Evolutionary conservation across 257 asterid species (phyloP), one percentile per base, ranked within the genome.

Genomic region (Fraxinus pennsylvanica): DNA sequence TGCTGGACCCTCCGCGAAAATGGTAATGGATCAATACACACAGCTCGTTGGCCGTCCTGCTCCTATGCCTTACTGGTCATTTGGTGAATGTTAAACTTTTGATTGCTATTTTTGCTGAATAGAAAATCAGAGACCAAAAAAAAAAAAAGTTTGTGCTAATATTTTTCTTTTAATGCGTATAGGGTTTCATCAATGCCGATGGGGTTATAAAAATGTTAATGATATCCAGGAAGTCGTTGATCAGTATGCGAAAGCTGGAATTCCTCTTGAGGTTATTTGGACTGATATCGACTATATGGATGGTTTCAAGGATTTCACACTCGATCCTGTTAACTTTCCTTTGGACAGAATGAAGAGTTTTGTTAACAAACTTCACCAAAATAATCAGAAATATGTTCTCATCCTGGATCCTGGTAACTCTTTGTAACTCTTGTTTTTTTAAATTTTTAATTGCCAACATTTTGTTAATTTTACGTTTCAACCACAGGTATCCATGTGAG

Each of bases 161-260:
- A 8, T 76, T 47, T 8, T 19, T 32, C 33, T 39, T 47, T 27
- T 39, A 52, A 41, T 77, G 27, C 13, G 2, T 45, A 21, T 27
- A 78, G 86, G 86, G 22, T 82, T 82, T 79, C 83, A 82, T 73
- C 86, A 82, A 47, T 82, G 86, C 75, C 74, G 80, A 1, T 82
- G 72, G 71, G 86, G 86, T 9, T 82, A 82, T 57, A 76, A 71
- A 30, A 65, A 76, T 29, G 76, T 82, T 25, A 27, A 29, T 78
- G 83, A 74, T 35, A 33, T 79, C 72, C 81, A 75, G 52, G 19
- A 22, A n/a, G 83, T 82, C 25, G 81, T 82, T n/a, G 69, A 32
- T 38, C 15, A 54, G 35, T 82, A 82, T 75, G 83, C 86, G 32
- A 67, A 79, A 71, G 76, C 78, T 65, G 67, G 73, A 10, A 79